Evolutionary conservation across 495 filamentous ascomycete genomes (phyloP), one percentile per base, ranked within the genome.

Genomic region (Podospora pseudopauciseta): DNA sequence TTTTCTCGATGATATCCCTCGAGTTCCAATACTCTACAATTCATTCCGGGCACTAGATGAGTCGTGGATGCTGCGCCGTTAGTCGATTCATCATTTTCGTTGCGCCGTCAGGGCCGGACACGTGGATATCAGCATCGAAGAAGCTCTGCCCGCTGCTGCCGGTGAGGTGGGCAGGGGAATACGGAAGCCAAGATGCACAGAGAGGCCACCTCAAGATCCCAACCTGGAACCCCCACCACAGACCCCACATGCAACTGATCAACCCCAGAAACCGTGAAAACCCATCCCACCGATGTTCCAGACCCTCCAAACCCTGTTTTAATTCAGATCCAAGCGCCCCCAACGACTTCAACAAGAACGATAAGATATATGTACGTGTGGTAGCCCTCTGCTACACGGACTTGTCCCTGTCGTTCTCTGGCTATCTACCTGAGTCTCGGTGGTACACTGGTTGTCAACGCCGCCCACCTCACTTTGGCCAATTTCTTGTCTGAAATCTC

Each of bases 101-200:
- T 49, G 39, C 13, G 39, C 39, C 39, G 7, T 49, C 39, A 11
- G 39, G 6, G 5, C 39, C 6, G 39, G 6, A 49, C 39, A 32
- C 9, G 2, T 16, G 6, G 13, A 11, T 49, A 2, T 49, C 9
- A 15, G 2, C 39, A 49, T 11, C 34, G 16, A 3, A 18, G 20
- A 20, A 20, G 20, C 20, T 20, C 20, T 20, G 20, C 20, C 20
- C 20, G 20, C 20, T 20, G 20, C 20, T 20, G 20, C 20, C 1
- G 20, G 20, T 20, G 20, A 20, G 20, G 20, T 20, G 20, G 20
- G 20, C 20, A 20, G 32, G 16, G 26, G 30, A 30, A 63, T 39
- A 63, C 32, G 60, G 60, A 6, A 32, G 28, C 60, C 60, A 63
- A 63, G 60, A 63, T 63, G 30, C 30, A 20, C 20, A 20, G 20